phyloP scores from a whole-genome alignment of 2,329 filamentous ascomycete genomes.

The Mycosphaerella sp. region DNA sequence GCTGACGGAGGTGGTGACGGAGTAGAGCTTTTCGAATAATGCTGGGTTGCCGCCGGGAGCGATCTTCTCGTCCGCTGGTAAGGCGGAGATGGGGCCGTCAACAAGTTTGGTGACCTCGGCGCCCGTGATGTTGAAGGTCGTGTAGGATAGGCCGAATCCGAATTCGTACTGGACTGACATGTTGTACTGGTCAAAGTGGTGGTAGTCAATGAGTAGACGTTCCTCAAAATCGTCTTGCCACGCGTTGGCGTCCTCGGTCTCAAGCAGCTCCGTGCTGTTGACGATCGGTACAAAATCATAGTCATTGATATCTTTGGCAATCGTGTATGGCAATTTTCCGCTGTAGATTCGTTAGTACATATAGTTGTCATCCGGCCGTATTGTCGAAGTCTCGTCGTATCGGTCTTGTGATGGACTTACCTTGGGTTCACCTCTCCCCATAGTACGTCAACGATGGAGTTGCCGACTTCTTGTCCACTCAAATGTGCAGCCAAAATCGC shows the following conservation, averaged over 20 bases:
- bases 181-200: conserved; percentile 44
- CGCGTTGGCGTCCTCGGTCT: conserved; percentile 34
- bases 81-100: conserved; percentile 13
- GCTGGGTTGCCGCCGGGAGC: conserved; percentile 29
- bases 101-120: conserved; percentile 7
- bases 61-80: conserved; percentile 16
- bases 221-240: conserved; percentile 49
- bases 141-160: conserved; percentile 30
- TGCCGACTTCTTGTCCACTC: conserved; percentile 36
- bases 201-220: conserved; percentile 50
- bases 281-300: conserved; percentile 33
- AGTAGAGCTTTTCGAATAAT: conserved; percentile 57
- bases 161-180: conserved; percentile 30
- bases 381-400: too few relatives aligned
- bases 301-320: conserved; percentile 26
- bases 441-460: conserved; percentile 40
- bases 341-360: neutral
- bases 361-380: too few relatives aligned
- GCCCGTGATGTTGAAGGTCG: conserved; percentile 24
- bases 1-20: conserved; percentile 50
- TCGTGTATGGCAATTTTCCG: conserved; percentile 29
- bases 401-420: too few relatives aligned
- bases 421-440: conserved; percentile 29
- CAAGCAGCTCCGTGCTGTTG: conserved; percentile 34
- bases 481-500: conserved; percentile 39